These are phyloP conservation scores for Neurospora sp. DNA, from an alignment of 495 filamentous ascomycete species.

Conservation along the genomic window DNA sequence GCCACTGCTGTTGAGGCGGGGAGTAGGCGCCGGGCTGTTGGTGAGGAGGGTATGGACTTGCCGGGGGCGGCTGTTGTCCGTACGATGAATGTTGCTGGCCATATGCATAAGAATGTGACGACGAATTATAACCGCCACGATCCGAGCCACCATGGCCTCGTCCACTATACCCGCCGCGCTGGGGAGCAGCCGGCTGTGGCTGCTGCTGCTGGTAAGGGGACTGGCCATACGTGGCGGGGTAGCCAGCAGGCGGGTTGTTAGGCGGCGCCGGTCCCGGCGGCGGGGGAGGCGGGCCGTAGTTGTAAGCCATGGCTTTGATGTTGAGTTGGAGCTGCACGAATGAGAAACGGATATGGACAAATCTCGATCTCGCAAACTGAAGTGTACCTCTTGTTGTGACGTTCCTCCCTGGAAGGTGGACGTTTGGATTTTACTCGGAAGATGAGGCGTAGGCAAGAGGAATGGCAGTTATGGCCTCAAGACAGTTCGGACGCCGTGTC, in stretches of 20 bases:
- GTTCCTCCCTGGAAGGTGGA: not conserved
- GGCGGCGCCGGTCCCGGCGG: slow-evolving; percentile 36
- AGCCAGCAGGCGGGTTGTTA: slow-evolving; percentile 15
- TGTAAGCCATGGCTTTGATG: slow-evolving; percentile 32
- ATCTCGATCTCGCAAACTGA: not conserved
- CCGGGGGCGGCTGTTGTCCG: slow-evolving; percentile 16
- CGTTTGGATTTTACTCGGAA: not conserved
- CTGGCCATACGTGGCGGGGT: slow-evolving; percentile 28
- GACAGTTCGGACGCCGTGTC: not conserved
- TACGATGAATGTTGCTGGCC: slow-evolving; percentile 15
- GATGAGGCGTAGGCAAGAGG: not conserved
- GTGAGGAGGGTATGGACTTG: slow-evolving; percentile 9
- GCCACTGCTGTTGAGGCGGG: slow-evolving; percentile 13
- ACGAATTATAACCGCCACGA: slow-evolving; percentile 25
- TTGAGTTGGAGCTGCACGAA: not conserved
- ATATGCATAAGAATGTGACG: slow-evolving; percentile 16
- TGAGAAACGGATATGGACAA: not conserved
- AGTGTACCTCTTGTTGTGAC: not conserved
- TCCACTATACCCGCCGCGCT: slow-evolving; percentile 20
- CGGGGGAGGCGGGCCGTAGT: slow-evolving; percentile 45
- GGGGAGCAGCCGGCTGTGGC: slow-evolving; percentile 7
- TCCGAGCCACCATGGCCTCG: slow-evolving; percentile 27
- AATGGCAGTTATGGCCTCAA: not conserved
- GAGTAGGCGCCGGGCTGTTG: slow-evolving; percentile 1
- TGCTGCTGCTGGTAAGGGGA: slow-evolving; percentile 15